Evolutionary conservation across 2,329 filamentous ascomycete species (phyloP).

Genomic region (Blastomyces parvus): DNA sequence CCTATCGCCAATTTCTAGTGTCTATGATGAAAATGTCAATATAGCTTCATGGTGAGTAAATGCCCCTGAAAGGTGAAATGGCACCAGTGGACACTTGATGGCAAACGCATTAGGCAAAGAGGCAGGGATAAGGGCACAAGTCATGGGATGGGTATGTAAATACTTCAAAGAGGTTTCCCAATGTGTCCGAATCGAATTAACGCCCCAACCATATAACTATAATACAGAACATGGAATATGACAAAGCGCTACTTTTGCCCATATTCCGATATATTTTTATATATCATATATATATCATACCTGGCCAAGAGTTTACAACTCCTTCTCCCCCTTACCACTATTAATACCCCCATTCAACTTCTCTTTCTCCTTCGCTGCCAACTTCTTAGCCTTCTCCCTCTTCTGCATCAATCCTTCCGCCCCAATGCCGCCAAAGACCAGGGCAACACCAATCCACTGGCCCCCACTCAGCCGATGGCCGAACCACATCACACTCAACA

Average conservation of each 20-base stretch:
- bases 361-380: conserved; percentile 52
- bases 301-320: neutral
- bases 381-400: conserved; percentile 74
- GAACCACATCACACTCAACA: conserved; percentile 88
- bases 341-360: neutral
- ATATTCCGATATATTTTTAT: neutral
- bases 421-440: conserved; percentile 93
- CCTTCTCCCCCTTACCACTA: neutral
- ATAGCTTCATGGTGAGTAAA: neutral
- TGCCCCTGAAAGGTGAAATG: too few relatives aligned
- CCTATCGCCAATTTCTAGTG: neutral
- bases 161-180: neutral
- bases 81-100: neutral
- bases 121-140: neutral
- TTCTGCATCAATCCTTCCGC: conserved; percentile 76
- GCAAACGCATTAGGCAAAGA: neutral
- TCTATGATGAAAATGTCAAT: neutral
- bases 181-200: neutral
- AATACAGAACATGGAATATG: neutral
- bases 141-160: neutral
- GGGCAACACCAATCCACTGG: conserved; percentile 84
- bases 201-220: neutral
- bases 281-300: neutral
- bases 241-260: neutral
- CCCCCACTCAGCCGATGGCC: conserved; percentile 77